Conservation (phyloP, 805 yeast species). For the Barnettozyma siamensis region DNA sequence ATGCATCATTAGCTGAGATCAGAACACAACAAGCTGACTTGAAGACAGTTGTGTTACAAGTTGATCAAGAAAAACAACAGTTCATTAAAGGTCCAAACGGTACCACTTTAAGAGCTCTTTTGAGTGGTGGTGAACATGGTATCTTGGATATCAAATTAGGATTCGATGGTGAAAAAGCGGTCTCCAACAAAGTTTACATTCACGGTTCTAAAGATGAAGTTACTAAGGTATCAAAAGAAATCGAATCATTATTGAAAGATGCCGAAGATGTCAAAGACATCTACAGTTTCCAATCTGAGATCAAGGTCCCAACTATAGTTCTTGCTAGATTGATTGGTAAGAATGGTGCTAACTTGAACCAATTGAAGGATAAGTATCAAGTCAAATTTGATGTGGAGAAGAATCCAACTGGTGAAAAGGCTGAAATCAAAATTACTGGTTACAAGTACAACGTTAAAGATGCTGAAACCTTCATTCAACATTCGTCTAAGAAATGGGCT, state of each 20-base stretch:
- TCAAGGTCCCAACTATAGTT: slow-evolving; percentile 60
- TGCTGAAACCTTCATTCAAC: slow-evolving; percentile 53
- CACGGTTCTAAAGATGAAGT: slow-evolving; percentile 71
- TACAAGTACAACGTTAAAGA: slow-evolving; percentile 71
- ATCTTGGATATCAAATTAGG: slow-evolving; percentile 44
- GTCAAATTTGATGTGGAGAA: slow-evolving; percentile 72
- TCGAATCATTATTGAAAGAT: slow-evolving; percentile 50
- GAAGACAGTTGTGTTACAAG: slow-evolving; percentile 41
- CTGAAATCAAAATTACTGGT: slow-evolving; percentile 64
- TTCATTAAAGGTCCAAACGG: slow-evolving; percentile 56
- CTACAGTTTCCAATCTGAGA: slow-evolving; percentile 35
- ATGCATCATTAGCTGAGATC: slow-evolving; percentile 47
- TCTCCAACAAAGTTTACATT: slow-evolving; percentile 50
- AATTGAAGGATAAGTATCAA: slow-evolving; percentile 65
- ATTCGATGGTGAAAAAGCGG: slow-evolving; percentile 29
- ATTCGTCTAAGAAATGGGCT: slow-evolving; percentile 67
- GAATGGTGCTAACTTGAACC: slow-evolving; percentile 69
- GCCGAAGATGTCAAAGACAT: slow-evolving; percentile 45
- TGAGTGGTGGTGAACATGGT: slow-evolving; percentile 26
- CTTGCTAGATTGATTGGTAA: slow-evolving; percentile 85
- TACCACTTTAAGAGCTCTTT: slow-evolving; percentile 45
- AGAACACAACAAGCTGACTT: slow-evolving; percentile 55
- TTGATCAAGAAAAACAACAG: slow-evolving; percentile 52
- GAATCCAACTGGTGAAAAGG: slow-evolving; percentile 37
- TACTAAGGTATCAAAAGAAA: slow-evolving; percentile 42